Evolutionary conservation across 2,329 filamentous ascomycete species (phyloP).

Genomic region (Acarospora socialis): DNA sequence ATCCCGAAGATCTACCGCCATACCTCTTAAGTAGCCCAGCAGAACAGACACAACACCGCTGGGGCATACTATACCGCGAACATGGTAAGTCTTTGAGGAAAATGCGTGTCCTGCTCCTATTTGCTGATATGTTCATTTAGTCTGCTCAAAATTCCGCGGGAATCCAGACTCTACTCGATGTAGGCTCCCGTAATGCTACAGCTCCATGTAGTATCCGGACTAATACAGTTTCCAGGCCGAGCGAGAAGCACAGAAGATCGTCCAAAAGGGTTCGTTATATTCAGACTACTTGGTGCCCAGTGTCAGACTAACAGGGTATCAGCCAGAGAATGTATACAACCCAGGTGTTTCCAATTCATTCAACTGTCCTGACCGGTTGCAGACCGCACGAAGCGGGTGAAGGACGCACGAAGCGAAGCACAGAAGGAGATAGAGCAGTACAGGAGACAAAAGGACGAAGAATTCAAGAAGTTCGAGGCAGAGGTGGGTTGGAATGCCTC

Average conservation of each 20-base stretch:
- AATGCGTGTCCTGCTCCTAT: neutral
- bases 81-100: constrained; percentile 16
- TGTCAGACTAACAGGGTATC: constrained; percentile 12
- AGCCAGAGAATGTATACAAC: constrained; percentile 71
- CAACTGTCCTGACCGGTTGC: constrained; percentile 53
- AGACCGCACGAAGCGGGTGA: constrained; percentile 94
- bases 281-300: constrained; percentile 5
- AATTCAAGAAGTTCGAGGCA: constrained; percentile 89
- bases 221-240: constrained; percentile 62
- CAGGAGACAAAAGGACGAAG: constrained; percentile 73
- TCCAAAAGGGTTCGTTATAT: constrained; percentile 67
- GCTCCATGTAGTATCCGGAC: constrained; percentile 9
- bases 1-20: too few relatives aligned
- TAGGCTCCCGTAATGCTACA: constrained; percentile 35
- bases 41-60: too few relatives aligned
- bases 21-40: too few relatives aligned
- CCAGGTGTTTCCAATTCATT: constrained; percentile 1
- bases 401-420: constrained; percentile 88
- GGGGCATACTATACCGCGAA: too few relatives aligned
- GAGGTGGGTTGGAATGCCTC: constrained; percentile 37
- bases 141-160: constrained; percentile 96
- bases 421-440: constrained; percentile 97
- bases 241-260: constrained; percentile 96
- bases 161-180: constrained; percentile 97
- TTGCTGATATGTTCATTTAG: constrained; percentile 35